These are phyloP conservation scores for Canavalia gladiata DNA, from an alignment of 306 rosid species.

Conservation along the genomic window DNA sequence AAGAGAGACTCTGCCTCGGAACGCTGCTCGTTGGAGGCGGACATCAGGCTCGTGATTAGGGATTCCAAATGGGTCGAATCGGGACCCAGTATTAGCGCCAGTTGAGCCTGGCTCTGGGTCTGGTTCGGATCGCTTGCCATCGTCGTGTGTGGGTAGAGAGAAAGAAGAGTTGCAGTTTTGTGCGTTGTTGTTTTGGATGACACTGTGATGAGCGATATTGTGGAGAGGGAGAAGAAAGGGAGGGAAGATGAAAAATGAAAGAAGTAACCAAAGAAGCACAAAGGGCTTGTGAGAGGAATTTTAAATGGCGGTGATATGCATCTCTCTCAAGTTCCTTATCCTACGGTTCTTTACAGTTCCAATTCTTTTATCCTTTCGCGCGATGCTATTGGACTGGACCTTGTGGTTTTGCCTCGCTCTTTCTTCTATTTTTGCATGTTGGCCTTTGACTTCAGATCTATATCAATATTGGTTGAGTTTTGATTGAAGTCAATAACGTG, in stretches of 20 bases:
- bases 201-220: not conserved
- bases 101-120: slow-evolving; percentile 54
- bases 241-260: slow-evolving; percentile 11
- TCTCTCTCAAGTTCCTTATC: slow-evolving; percentile 4
- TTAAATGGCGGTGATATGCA: not conserved
- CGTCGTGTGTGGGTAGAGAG: not conserved
- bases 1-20: slow-evolving; percentile 69
- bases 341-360: not conserved
- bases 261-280: not conserved
- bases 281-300: slow-evolving; percentile 22
- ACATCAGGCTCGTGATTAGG: slow-evolving; percentile 68
- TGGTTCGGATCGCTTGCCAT: slow-evolving; percentile 63
- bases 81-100: slow-evolving; percentile 58
- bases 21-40: slow-evolving; percentile 65
- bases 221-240: not conserved
- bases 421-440: no score
- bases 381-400: no score
- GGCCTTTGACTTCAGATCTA: no score
- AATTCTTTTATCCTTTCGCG: no score
- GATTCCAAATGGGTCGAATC: slow-evolving; percentile 64
- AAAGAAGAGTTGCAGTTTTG: not conserved
- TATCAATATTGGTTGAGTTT: no score
- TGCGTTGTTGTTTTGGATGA: not conserved
- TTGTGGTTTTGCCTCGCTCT: no score
- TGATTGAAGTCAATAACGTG: no score